Conservation (phyloP, 1,139 yeast species). For the Sugiyamaella paludigena region DNA sequence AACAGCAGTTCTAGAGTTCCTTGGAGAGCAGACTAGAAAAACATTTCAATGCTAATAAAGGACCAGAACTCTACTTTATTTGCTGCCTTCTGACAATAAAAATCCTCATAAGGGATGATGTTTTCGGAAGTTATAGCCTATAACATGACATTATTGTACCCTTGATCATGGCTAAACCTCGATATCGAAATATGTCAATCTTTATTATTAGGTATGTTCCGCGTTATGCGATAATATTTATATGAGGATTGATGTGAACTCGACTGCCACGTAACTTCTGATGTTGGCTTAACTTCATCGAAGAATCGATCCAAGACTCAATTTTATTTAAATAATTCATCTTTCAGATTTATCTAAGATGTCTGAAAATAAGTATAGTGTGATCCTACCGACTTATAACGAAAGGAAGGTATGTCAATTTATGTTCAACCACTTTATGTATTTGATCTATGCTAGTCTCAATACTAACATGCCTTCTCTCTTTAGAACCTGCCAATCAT, state of each 20-base stretch:
- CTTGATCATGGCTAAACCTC: no score
- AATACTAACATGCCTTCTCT: neutral
- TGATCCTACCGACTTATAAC: slow-evolving; percentile 76
- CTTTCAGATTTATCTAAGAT: neutral
- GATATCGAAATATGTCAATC: no score
- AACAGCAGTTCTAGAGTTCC: no score
- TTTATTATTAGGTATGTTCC: no score
- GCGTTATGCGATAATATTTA: neutral
- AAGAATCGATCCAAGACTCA: neutral
- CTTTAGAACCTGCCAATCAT: slow-evolving; percentile 62
- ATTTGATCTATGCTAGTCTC: no score
- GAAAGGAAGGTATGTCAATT: slow-evolving; percentile 51
- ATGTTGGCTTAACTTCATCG: neutral
- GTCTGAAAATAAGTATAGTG: slow-evolving; percentile 58
- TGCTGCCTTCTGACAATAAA: neutral
- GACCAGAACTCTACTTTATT: neutral
- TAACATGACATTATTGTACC: no score
- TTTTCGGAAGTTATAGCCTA: no score
- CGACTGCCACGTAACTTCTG: no score
- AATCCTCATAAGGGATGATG: no score
- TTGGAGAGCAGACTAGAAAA: no score
- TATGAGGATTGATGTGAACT: neutral
- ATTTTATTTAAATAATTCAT: neutral
- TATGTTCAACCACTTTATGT: neutral
- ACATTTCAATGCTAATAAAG: no score